These are phyloP conservation scores for Carpinus viminea DNA, from an alignment of 306 rosid species.

Conservation along the genomic window DNA sequence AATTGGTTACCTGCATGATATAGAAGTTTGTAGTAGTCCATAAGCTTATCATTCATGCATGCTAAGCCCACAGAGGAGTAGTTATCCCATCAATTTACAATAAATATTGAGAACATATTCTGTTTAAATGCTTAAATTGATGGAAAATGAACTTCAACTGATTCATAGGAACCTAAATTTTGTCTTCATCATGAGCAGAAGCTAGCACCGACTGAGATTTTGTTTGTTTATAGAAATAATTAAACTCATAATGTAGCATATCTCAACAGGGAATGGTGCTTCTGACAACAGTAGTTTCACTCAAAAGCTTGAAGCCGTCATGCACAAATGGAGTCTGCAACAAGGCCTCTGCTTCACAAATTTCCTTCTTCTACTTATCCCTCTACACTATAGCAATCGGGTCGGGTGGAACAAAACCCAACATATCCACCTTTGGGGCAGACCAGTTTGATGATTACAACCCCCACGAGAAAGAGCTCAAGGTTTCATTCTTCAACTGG, in stretches of 20 bases:
- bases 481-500: conserved; percentile 84
- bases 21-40: background rate
- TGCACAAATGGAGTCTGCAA: conserved; percentile 54
- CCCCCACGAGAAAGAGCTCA: conserved; percentile 46
- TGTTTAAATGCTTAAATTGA: conserved; percentile 22
- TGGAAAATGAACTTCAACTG: conserved; percentile 22
- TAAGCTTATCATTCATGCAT: conserved; percentile 19
- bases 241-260: background rate
- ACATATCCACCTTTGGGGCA: conserved; percentile 75
- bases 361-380: conserved; percentile 50
- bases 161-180: conserved; percentile 14
- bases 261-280: conserved; percentile 48
- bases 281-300: conserved; percentile 56
- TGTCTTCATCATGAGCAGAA: background rate
- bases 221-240: too few species aligned
- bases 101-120: background rate
- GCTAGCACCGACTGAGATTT: background rate
- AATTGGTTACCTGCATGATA: background rate
- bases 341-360: conserved; percentile 44
- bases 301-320: conserved; percentile 48
- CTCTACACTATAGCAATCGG: conserved; percentile 71
- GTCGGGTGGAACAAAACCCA: conserved; percentile 69
- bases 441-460: conserved; percentile 78
- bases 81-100: conserved; percentile 15
- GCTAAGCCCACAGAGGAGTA: conserved; percentile 28